Base-by-base conservation (phyloP, 768 basidiomycete genomes). In the Termitomyces sp. region DNA sequence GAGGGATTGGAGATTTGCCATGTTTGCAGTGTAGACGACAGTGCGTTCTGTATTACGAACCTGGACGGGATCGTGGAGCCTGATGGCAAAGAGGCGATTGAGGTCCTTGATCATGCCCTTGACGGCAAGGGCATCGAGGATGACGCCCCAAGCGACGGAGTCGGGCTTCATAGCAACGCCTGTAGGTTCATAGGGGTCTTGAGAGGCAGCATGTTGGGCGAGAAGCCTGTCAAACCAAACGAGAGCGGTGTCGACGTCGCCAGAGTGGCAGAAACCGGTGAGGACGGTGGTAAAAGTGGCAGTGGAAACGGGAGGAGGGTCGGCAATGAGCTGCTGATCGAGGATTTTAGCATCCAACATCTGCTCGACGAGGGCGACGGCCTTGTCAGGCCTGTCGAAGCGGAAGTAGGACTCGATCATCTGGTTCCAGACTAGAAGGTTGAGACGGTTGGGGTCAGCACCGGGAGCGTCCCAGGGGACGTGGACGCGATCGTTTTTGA, bases 351-450 rank as follows among this genome's bases (percentile, higher is more conserved):
- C 72, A 55, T 80, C 76, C 68, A 93, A 72, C 88, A 94, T 92
- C 59, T 78, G 70, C 54, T 88, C 84, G 41, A 94, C 71, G 2
- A 94, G 68, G 23, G 68, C 81, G 10, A 93, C 64, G 9, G 85
- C 92, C 44, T 79, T 80, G 21, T 81, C 82, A 0, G 87, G 78
- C 50, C 83, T 70, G 1, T 84, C 84, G 39, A 74, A 79, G 39
- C 74, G 77, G 75, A 94, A 86, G 68, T 89, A 86, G 0, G 84
- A 79, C 47, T 83, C 77, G 35, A 94, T 83, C 86, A 92, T 91
- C 63, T 79, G 74, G 61, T 90, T 89, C 83, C 83, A 93, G 2
- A 86, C 72, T 39, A 73, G 66, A 44, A 86, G 70, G 50, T 79
- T 76, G 21, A 72, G 69, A 30, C 68, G 66, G 23, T 51, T 45